phyloP scores from a whole-genome alignment of 345 rosid genomes.

The Erysimum cheiranthoides region DNA sequence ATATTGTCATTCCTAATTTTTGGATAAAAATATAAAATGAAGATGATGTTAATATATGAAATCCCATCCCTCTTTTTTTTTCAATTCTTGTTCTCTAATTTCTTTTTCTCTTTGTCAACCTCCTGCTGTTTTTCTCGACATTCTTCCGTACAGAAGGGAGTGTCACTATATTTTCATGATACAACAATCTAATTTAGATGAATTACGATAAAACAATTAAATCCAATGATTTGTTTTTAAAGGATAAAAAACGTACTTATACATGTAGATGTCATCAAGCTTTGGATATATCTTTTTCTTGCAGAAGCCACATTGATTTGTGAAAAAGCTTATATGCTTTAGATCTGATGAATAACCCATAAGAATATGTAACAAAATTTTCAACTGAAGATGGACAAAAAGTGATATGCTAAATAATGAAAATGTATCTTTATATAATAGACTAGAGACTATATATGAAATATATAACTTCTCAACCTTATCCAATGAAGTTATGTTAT shows the following conservation, averaged over 20 bases:
- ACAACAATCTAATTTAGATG: not conserved
- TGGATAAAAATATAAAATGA: not conserved
- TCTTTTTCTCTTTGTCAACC: not conserved
- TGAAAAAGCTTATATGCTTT: conserved; percentile 24
- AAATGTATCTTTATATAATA: conserved; percentile 14
- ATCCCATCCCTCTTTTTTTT: not conserved
- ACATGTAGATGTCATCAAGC: conserved; percentile 34
- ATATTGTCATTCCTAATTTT: not conserved
- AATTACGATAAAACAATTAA: not conserved
- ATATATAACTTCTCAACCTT: conserved; percentile 13
- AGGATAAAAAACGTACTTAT: conserved; percentile 17
- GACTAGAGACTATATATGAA: not conserved
- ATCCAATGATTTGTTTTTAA: not conserved
- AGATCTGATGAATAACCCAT: conserved; percentile 10
- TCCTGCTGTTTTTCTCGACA: conserved; percentile 26
- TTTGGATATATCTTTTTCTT: conserved; percentile 7
- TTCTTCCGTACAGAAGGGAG: conserved; percentile 32
- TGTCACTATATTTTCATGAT: conserved; percentile 3
- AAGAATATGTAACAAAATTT: not conserved
- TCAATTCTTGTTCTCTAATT: not conserved
- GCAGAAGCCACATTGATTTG: conserved; percentile 35
- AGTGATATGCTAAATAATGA: not conserved
- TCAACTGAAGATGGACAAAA: not conserved
- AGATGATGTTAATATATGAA: not conserved
- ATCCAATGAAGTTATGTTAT: not conserved